These are phyloP conservation scores for Bombardia bombarda DNA, from an alignment of 495 filamentous ascomycete genomes.

Conservation along the genomic window DNA sequence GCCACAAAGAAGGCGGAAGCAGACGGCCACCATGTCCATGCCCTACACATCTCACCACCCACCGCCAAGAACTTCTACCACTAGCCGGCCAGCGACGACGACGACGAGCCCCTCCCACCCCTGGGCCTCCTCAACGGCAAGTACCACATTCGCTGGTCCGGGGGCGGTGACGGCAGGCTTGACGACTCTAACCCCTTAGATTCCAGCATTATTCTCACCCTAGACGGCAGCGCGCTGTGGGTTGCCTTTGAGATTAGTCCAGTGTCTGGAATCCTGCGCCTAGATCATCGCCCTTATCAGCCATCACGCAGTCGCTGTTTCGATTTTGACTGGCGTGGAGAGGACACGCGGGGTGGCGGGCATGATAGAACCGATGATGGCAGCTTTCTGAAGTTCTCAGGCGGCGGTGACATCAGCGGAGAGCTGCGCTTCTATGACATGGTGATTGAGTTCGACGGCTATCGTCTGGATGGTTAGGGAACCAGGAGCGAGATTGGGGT, in stretches of 20 bases:
- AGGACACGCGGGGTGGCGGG: constrained; percentile 13
- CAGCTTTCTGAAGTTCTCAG: constrained; percentile 21
- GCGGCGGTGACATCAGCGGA: constrained; percentile 21
- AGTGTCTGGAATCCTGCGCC: constrained; percentile 18
- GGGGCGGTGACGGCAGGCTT: constrained; percentile 2
- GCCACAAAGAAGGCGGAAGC: constrained; percentile 13
- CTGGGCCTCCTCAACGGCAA: constrained; percentile 39
- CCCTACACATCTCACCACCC: background rate
- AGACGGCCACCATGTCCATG: too few relatives aligned
- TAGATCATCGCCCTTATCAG: constrained; percentile 20
- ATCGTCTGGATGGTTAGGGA: constrained; percentile 9
- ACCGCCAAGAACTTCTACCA: background rate
- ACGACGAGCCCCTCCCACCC: constrained; percentile 15
- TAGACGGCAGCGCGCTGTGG: constrained; percentile 26
- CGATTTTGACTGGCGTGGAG: constrained; percentile 23
- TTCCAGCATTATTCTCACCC: constrained; percentile 20
- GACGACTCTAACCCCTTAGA: constrained; percentile 3
- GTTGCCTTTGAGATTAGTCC: constrained; percentile 24
- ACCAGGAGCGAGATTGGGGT: constrained; percentile 27
- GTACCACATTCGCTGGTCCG: constrained; percentile 27
- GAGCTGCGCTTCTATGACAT: constrained; percentile 11
- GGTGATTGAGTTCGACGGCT: constrained; percentile 15
- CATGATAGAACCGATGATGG: constrained; percentile 11
- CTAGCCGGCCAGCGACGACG: constrained; percentile 7
- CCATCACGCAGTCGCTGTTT: constrained; percentile 14